phyloP scores from a whole-genome alignment of 106 monocot genomes.

The Phalaenopsis aphrodite region DNA sequence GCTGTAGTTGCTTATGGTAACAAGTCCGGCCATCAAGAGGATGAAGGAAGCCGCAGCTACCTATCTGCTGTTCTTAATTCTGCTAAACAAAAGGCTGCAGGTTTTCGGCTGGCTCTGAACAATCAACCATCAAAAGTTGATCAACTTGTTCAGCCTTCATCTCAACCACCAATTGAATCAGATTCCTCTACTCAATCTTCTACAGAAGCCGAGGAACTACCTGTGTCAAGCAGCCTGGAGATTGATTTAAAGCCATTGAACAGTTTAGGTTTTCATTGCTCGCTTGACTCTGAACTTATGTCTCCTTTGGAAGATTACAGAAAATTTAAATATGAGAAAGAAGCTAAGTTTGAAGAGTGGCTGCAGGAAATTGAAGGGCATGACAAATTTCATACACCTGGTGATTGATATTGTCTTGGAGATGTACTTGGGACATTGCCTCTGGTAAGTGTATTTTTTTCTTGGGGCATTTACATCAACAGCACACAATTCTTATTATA shows the following conservation, averaged over 20 bases:
- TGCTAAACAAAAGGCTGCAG: constrained; percentile 49
- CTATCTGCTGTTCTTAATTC: constrained; percentile 47
- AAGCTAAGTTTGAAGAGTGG: constrained; percentile 51
- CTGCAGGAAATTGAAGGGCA: constrained; percentile 21
- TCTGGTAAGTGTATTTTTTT: not conserved
- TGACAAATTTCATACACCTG: not conserved
- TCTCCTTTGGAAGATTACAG: constrained; percentile 22
- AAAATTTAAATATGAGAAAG: constrained; percentile 42
- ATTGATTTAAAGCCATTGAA: constrained; percentile 8
- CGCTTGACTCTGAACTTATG: not conserved
- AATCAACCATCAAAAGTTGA: constrained; percentile 1
- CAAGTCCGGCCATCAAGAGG: not conserved
- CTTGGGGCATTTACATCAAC: no score
- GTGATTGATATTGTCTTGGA: not conserved
- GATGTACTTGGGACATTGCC: not conserved
- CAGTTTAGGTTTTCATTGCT: not conserved
- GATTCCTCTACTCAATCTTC: not conserved
- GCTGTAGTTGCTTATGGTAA: not conserved
- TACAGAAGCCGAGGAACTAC: constrained; percentile 24
- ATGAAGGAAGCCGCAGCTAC: constrained; percentile 22
- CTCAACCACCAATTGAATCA: not conserved
- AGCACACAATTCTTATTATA: no score
- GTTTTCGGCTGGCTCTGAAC: constrained; percentile 32
- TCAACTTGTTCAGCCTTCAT: not conserved
- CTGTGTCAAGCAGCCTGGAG: constrained; percentile 25